Evolutionary conservation across 2,329 filamentous ascomycete genomes (phyloP).

Genomic region (Ophiosphaerella korrae): DNA sequence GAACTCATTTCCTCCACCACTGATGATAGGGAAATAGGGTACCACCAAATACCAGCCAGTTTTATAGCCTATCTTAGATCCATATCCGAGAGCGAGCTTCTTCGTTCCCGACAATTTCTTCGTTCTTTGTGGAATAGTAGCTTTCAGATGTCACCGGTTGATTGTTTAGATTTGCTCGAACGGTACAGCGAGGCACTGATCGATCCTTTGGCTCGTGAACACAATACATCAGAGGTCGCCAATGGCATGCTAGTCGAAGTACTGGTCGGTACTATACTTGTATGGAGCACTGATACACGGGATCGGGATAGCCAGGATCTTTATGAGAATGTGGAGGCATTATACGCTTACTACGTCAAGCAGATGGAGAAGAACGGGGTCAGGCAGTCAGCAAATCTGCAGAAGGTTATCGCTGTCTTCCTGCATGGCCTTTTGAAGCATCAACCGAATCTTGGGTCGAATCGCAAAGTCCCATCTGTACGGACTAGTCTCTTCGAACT

Average conservation of each 20-base stretch:
- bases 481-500: slow-evolving; percentile 77
- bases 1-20: slow-evolving; percentile 31
- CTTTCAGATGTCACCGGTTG: slow-evolving; percentile 23
- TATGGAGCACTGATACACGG: slow-evolving; percentile 29
- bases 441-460: slow-evolving; percentile 69
- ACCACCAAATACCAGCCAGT: slow-evolving; percentile 24
- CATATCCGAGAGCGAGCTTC: slow-evolving; percentile 34
- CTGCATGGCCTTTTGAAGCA: slow-evolving; percentile 71
- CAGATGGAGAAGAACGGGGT: slow-evolving; percentile 69
- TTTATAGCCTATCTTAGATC: slow-evolving; percentile 38
- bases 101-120: slow-evolving; percentile 38
- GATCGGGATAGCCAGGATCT: slow-evolving; percentile 50
- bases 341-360: slow-evolving; percentile 80
- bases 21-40: slow-evolving; percentile 12
- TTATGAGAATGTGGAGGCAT: slow-evolving; percentile 69
- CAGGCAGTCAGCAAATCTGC: slow-evolving; percentile 68
- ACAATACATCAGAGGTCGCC: slow-evolving; percentile 47
- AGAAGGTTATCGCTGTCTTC: slow-evolving; percentile 70
- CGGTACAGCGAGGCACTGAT: slow-evolving; percentile 38
- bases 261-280: slow-evolving; percentile 33
- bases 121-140: slow-evolving; percentile 29
- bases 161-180: slow-evolving; percentile 38
- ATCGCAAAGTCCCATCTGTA: slow-evolving; percentile 64
- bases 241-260: slow-evolving; percentile 44
- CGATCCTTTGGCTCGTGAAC: slow-evolving; percentile 41